phyloP scores from a whole-genome alignment of 2,329 filamentous ascomycete genomes.

The Diaporthe velutina region DNA sequence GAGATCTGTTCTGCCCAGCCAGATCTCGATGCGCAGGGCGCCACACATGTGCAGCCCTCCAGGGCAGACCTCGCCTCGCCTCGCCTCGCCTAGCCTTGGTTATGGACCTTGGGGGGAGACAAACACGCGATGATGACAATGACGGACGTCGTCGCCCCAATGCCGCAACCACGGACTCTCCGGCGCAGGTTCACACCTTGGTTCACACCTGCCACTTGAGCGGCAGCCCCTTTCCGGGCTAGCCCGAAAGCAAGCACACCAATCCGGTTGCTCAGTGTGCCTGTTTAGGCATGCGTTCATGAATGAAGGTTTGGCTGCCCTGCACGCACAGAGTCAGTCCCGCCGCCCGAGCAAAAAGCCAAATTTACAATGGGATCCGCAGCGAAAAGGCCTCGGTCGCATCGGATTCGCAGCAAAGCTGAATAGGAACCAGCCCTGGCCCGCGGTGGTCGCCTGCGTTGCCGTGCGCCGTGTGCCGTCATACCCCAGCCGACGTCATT shows the following conservation, averaged over 20 bases:
- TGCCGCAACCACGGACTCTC: constrained; percentile 8
- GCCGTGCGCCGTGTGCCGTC: constrained; percentile 1
- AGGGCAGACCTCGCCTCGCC: neutral
- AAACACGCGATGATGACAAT: constrained; percentile 18
- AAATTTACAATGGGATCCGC: neutral
- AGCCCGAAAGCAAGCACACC: constrained; percentile 29
- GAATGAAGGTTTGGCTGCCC: constrained; percentile 23
- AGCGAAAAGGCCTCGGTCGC: neutral
- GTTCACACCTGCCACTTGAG: constrained; percentile 7
- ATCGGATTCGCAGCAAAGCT: neutral
- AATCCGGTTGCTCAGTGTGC: constrained; percentile 20
- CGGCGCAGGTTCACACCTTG: constrained; percentile 6
- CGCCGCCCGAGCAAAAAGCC: constrained; percentile 20
- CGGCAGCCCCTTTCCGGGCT: constrained; percentile 14
- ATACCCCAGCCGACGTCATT: constrained; percentile 19
- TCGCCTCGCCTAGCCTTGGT: neutral
- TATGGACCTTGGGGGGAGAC: neutral
- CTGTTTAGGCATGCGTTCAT: constrained; percentile 26
- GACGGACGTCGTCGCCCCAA: constrained; percentile 8
- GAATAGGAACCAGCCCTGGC: neutral
- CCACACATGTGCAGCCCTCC: neutral
- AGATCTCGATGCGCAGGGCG: neutral
- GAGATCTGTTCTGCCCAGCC: neutral
- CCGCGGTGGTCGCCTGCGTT: neutral
- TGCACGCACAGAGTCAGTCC: constrained; percentile 24